Evolutionary conservation across 1,139 yeast genomes (phyloP), one percentile per base, ranked within the genome.

Genomic region (Yamadazyma triangularis): DNA sequence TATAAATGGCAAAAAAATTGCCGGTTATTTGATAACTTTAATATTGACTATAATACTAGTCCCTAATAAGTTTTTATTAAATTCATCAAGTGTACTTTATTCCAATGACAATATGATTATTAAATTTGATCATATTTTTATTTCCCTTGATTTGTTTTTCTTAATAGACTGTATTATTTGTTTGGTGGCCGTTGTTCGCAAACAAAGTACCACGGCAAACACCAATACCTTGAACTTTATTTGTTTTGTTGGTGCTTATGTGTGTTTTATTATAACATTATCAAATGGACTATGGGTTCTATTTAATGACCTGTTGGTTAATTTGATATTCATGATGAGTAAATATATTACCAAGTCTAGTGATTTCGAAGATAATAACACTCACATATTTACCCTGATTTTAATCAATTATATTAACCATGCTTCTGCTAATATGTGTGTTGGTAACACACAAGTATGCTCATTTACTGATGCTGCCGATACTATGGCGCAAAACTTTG

Each of bases 81-180:
- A 43, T 27, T 42, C 56, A 2, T 35, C 54, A 9, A 38, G 48
- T 4, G 37, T 42, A 2, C 14, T 56, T 7, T 35, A 38, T 30
- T 20, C 36, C 2, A 31, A 29, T 11, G 33, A 39, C 6, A 32
- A 29, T 4, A 22, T 44, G 21, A 18, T 29, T 12, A 25, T 58
- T 19, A 50, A 44, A 19, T 47, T 47, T 5, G 63, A 58, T 32
- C 61, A 56, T 33, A 20, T 56, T 23, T 39, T 46, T 28, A 38
- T 45, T 26, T 35, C 56, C n/a, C 19, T 51, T 10, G 27, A 46
- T 23, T 25, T 36, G 2, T 22, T 48, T 3, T 56, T 53, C 31
- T 39, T n/a, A 47, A 48, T 5, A 30, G 37, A 19, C 29, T 48
- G 15, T 13, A 8, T 21, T 7, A 11, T 21, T 5, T 8, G n/a